These are phyloP conservation scores for Cordyceps cicadae DNA, from an alignment of 2,329 filamentous ascomycete genomes.

Conservation along the genomic window DNA sequence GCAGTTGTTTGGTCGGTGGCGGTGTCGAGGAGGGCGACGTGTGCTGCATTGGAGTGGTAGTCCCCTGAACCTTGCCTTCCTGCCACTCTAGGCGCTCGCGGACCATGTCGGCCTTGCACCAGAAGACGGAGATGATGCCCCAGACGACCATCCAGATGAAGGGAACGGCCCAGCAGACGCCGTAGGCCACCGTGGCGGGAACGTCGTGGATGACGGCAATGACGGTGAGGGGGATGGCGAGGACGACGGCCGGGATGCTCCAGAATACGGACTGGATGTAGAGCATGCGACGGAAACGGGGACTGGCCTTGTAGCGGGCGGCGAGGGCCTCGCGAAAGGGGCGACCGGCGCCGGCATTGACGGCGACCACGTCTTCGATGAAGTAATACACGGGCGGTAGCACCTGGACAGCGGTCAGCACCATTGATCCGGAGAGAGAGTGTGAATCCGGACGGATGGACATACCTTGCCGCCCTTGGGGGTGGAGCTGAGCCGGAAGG, in stretches of 20 bases:
- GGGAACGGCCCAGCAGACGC: slow-evolving; percentile 32
- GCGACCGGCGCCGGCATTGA: slow-evolving; percentile 52
- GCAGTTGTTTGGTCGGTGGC: background rate
- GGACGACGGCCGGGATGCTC: slow-evolving; percentile 29
- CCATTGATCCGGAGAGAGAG: background rate
- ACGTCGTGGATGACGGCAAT: slow-evolving; percentile 27
- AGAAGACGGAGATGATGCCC: slow-evolving; percentile 26
- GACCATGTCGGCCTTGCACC: slow-evolving; percentile 31
- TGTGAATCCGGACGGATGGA: background rate
- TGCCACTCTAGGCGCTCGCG: slow-evolving; percentile 31
- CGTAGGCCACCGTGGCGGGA: slow-evolving; percentile 29
- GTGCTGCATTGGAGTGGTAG: background rate
- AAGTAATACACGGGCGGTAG: slow-evolving; percentile 56
- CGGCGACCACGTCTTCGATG: slow-evolving; percentile 59
- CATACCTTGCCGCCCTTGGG: slow-evolving; percentile 41
- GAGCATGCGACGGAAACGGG: slow-evolving; percentile 34
- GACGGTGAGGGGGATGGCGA: slow-evolving; percentile 29
- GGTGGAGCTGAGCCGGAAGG: slow-evolving; percentile 56
- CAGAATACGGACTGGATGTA: slow-evolving; percentile 33
- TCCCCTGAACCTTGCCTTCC: slow-evolving; percentile 9
- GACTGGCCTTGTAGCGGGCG: slow-evolving; percentile 33
- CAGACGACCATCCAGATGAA: slow-evolving; percentile 30
- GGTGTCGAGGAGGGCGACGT: background rate
- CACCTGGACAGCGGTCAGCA: slow-evolving; percentile 27
- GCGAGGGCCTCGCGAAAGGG: slow-evolving; percentile 34